Evolutionary conservation across 176 grass and related monocot species (phyloP).

Genomic region (Musa itinerans): DNA sequence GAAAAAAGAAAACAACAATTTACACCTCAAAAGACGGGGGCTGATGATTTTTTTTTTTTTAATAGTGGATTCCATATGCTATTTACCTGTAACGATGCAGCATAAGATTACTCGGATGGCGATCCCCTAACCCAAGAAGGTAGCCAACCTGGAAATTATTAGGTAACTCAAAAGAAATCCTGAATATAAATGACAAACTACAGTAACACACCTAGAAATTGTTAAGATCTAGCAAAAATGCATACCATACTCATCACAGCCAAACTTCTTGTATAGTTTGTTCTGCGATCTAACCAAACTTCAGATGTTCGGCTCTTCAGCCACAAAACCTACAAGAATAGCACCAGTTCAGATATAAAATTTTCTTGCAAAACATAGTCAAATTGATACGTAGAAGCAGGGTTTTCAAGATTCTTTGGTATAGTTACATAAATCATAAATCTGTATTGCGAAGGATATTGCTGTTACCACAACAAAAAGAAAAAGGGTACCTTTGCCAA

Average conservation of each 20-base stretch:
- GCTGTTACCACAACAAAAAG: not conserved
- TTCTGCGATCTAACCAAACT: conserved; percentile 94
- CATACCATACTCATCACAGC: conserved; percentile 99
- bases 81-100: conserved; percentile 73
- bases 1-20: conserved; percentile 24
- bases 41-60: not conserved
- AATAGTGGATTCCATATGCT: not conserved
- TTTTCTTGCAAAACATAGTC: too few relatives aligned
- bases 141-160: conserved; percentile 73
- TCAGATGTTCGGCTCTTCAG: conserved; percentile 93
- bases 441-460: too few relatives aligned
- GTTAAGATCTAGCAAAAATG: conserved; percentile 8
- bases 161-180: conserved; percentile 22
- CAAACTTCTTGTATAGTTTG: conserved; percentile 92
- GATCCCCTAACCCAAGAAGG: conserved; percentile 92
- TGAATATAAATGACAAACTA: not conserved
- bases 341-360: conserved; percentile 1
- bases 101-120: conserved; percentile 99
- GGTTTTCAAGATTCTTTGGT: not conserved
- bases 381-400: not conserved
- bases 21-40: not conserved
- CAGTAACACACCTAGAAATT: not conserved
- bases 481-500: conserved; percentile 60
- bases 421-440: not conserved
- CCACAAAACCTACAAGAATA: conserved; percentile 68